These are phyloP conservation scores for Dryas integrifolia DNA, from an alignment of 331 rosid genomes.

Conservation along the genomic window DNA sequence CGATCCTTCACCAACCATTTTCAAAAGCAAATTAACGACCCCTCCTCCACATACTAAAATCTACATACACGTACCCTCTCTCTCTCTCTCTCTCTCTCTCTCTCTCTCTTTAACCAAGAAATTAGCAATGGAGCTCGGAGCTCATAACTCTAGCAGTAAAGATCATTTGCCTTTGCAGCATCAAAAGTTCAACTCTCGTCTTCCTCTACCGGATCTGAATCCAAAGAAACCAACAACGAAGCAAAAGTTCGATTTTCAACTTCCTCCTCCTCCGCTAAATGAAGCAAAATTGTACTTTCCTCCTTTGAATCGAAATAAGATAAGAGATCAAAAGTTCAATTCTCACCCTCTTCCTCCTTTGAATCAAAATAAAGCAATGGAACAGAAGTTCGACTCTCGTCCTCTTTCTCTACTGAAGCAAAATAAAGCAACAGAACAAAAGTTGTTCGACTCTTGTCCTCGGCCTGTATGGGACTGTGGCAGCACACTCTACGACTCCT, in stretches of 20 bases:
- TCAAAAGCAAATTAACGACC: not conserved
- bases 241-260: conserved; percentile 4
- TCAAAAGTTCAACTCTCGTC: not conserved
- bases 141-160: not conserved
- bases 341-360: too few species aligned
- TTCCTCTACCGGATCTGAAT: not conserved
- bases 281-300: too few species aligned
- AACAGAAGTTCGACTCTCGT: not conserved
- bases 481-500: conserved; percentile 81
- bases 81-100: not conserved
- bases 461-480: conserved; percentile 77
- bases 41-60: not conserved
- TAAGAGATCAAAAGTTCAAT: too few species aligned
- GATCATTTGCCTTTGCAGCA: not conserved
- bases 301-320: too few species aligned
- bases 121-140: conserved; percentile 15
- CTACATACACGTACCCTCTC: not conserved
- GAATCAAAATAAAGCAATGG: too few species aligned
- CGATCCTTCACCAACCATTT: conserved; percentile 27
- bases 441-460: not conserved
- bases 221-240: conserved; percentile 1
- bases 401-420: not conserved
- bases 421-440: conserved; percentile 9
- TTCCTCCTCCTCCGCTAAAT: not conserved
- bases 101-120: not conserved